phyloP scores from a whole-genome alignment of 768 basidiomycete species.

The Pleurotus cornucopiae region DNA sequence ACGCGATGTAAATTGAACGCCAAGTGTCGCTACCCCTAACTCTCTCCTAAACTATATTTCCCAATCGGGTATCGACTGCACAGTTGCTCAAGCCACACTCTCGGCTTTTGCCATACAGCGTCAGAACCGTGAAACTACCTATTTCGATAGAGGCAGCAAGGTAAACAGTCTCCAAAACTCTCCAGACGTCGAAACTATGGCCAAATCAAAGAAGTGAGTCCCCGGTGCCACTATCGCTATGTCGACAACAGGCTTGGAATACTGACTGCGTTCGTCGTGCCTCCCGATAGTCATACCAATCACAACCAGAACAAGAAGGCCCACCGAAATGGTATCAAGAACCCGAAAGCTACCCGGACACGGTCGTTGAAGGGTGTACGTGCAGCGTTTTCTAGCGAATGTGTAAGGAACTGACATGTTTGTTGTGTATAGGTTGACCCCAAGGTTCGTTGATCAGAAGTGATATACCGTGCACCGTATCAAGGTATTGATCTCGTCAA shows the following conservation, averaged over 20 bases:
- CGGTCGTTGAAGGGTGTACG: conserved; percentile 90
- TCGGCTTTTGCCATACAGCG: neutral
- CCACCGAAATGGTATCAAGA: conserved; percentile 96
- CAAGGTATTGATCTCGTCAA: conserved; percentile 10
- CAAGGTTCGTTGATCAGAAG: conserved; percentile 50
- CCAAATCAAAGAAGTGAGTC: conserved; percentile 96
- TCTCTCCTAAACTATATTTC: neutral
- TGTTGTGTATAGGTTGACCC: conserved; percentile 58
- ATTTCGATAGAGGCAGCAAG: conserved; percentile 25
- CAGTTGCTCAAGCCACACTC: conserved; percentile 4
- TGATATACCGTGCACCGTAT: neutral
- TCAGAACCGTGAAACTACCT: conserved; percentile 11
- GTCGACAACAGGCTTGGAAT: too few relatives aligned
- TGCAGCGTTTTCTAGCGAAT: conserved; percentile 18
- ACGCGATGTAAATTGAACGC: neutral
- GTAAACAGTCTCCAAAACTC: conserved; percentile 16
- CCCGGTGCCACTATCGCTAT: too few relatives aligned
- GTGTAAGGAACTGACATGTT: conserved; percentile 8
- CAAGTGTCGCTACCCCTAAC: neutral
- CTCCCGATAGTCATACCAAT: conserved; percentile 67
- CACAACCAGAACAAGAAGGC: conserved; percentile 98
- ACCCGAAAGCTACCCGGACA: conserved; percentile 65
- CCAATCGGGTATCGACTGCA: neutral
- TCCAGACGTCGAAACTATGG: conserved; percentile 52
- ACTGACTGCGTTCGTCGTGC: conserved; percentile 6